Percentiles rank a stretch among this genome's conserved stretches.
These are phyloP conservation scores for Phlebiopsis flavidoalba DNA, from an alignment of 768 basidiomycete genomes.

Conservation along the genomic window DNA sequence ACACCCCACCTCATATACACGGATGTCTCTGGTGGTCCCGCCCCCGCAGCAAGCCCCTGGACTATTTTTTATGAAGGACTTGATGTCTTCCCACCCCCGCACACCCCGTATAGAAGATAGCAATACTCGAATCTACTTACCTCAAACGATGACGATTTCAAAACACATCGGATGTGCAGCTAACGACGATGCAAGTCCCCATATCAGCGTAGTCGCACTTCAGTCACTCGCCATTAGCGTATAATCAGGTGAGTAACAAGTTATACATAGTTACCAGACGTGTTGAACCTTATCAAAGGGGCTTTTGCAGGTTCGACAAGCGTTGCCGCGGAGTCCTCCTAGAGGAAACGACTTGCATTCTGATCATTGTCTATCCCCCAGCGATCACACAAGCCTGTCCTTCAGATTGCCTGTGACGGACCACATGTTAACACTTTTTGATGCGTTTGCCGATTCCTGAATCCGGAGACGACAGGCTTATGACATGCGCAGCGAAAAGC, in stretches of 20 bases:
- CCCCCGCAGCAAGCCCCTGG: not conserved
- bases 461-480: not conserved
- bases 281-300: not conserved
- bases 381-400: constrained; percentile 1
- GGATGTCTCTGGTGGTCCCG: not conserved
- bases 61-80: not conserved
- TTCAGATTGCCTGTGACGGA: constrained; percentile 34
- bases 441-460: not conserved
- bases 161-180: not conserved
- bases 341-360: constrained; percentile 13
- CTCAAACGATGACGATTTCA: not conserved
- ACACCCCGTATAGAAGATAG: not conserved
- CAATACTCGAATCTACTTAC: not conserved
- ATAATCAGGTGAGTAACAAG: not conserved
- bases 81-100: not conserved
- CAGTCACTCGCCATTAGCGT: not conserved
- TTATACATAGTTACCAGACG: not conserved
- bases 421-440: not conserved
- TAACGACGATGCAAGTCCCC: not conserved
- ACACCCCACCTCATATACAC: not conserved
- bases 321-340: constrained; percentile 8
- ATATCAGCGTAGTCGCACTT: not conserved
- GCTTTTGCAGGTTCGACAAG: constrained; percentile 6
- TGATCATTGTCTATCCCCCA: constrained; percentile 9
- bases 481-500: constrained; percentile 31